Evolutionary conservation across 1,284 basidiomycete species (phyloP), one percentile per base, ranked within the genome.

Genomic region (Serendipita sp.): DNA sequence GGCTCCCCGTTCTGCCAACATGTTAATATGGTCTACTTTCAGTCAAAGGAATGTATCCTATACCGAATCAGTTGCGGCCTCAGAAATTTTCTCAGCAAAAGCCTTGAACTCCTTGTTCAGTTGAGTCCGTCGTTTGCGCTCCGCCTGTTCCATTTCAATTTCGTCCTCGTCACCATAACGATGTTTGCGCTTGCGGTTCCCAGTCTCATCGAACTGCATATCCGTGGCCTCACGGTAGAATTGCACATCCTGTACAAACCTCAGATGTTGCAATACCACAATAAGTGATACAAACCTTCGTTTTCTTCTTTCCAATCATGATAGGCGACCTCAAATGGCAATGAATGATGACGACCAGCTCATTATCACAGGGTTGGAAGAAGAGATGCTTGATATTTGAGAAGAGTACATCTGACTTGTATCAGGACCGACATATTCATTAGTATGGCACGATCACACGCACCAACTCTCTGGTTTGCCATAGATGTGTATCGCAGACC

Each of bases 111-210:
- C 91, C 72, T 90, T 93, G 79, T 99, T 99, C 44, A 98, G 78
- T 74, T 89, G 80, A 63, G 88, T 87, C 61, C 94, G 79, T 30
- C 92, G 84, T 72, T 89, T 90, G 64, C 94, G 81, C 74, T 99
- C 96, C 72, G 95, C 93, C 72, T 98, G 95, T 72, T 99, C 96
- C 74, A 96, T 88, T 77, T 99, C 95, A 67, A 99, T 94, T 76
- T 99, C 96, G 72, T 99, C 96, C 73, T 99, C 96, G 71, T 99
- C 96, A 45, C 95, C 95, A 70, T 96, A 97, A 63, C 94, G 85
- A 67, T 95, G 91, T 75, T 96, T 94, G 65, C 96, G 85, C 74
- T 98, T 99, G 68, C 93, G 84, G 71, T 98, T 98, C n/a, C 95
- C 95, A 0, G 94, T 97, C 75, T 99, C 96, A 71, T 99, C 96